Base-by-base conservation (phyloP, 352 stramenopile genomes). In the Phytophthora fragariaefolia region DNA sequence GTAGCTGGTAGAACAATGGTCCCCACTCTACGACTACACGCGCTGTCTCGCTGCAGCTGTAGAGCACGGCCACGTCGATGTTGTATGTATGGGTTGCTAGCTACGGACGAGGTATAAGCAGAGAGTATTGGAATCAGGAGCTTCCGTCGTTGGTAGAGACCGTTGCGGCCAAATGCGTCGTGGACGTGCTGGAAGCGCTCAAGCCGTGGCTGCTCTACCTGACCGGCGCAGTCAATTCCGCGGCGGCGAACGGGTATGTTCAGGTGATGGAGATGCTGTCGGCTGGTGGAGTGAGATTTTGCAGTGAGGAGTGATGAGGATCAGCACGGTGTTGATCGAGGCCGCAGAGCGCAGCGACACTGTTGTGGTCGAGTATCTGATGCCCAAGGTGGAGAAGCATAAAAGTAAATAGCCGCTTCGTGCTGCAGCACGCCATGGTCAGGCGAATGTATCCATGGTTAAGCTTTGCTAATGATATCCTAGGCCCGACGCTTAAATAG, bases 161-260 rank as follows among this genome's bases (percentile, higher is more conserved):
- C 10, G 40, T 9, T 23, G 40, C 40, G 3, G 8, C 7, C 40
- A 47, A 23, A 18, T 17, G 40, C 6, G 7, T 24, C n/a, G 2
- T 47, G 7, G 40, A 23, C n/a, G 40, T 47, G 18, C 40, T 47
- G n/a, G n/a, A 47, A 47, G 40, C 7, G n/a, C 40, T 47, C 40
- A 23, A 26, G 18, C 40, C 40, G 40, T 47, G n/a, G 40, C 6
- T 15, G 2, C 3, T 7, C n/a, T 3, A 47, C 24, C n/a, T 26
- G 3, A 47, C n/a, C 18, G 13, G 40, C 22, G 40, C 40, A 10
- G 17, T 47, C n/a, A 24, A 7, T 17, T 17, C 40, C 7, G 40
- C 40, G 6, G 40, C n/a, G 8, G 40, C 7, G 7, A 6, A 47
- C 7, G 40, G n/a, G 8, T 18, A 47, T 6, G 13, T 7, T 10